A percentile compares a stretch with the other conserved stretches of the same genome.
These are phyloP conservation scores for Backusella parvicylindrica DNA, from an alignment of 192 early-diverging fungal species.

Conservation along the genomic window DNA sequence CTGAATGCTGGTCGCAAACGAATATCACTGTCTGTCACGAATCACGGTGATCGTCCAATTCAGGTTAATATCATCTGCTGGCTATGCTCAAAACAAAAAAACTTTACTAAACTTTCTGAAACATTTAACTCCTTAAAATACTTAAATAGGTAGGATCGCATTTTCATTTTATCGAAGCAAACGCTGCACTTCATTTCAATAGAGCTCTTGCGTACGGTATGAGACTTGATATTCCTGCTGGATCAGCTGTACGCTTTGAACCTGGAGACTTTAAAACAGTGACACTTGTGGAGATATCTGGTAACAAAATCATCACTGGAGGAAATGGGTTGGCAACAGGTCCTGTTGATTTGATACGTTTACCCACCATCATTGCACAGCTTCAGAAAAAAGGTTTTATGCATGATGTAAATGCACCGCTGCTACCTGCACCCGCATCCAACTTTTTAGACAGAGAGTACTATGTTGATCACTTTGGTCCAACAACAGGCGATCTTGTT, in stretches of 20 bases:
- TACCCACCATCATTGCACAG: slow-evolving; percentile 48
- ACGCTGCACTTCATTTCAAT: slow-evolving; percentile 79
- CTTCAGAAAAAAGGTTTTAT: slow-evolving; percentile 52
- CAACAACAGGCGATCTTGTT: slow-evolving; percentile 90
- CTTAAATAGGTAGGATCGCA: slow-evolving; percentile 68
- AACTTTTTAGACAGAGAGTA: slow-evolving; percentile 72
- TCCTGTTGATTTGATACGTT: slow-evolving; percentile 48
- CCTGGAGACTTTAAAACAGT: slow-evolving; percentile 90
- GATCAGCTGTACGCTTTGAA: slow-evolving; percentile 94
- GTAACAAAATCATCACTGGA: slow-evolving; percentile 73
- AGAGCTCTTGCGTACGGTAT: slow-evolving; percentile 79
- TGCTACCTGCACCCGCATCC: slow-evolving; percentile 39
- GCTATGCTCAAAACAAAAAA: neutral
- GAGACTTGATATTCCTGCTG: slow-evolving; percentile 90
- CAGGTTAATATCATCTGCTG: slow-evolving; percentile 48
- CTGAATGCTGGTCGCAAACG: slow-evolving; percentile 79
- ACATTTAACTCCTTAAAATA: neutral
- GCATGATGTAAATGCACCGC: slow-evolving; percentile 56
- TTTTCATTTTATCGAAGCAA: slow-evolving; percentile 96
- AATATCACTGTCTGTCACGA: slow-evolving; percentile 72
- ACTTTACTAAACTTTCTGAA: neutral
- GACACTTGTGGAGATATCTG: slow-evolving; percentile 79
- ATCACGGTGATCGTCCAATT: slow-evolving; percentile 92
- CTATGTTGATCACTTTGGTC: slow-evolving; percentile 90
- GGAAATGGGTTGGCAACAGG: slow-evolving; percentile 86